Percentiles rank a stretch among this genome's conserved stretches.
Conservation (phyloP, 164 flowering plant genomes). For the Kingdonia uniflora region DNA sequence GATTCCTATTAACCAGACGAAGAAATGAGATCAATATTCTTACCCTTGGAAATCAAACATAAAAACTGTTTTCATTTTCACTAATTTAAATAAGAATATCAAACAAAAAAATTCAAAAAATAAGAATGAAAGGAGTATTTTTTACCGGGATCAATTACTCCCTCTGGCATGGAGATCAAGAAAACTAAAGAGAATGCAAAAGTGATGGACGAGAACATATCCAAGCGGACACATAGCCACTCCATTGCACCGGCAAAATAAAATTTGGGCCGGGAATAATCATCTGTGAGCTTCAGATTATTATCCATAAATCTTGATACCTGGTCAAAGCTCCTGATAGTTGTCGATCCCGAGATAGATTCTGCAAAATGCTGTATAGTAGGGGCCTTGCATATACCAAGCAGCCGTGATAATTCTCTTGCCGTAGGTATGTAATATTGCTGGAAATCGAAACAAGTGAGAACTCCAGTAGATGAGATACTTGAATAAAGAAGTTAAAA, state of each 20-base stretch:
- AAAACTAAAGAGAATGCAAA: slow-evolving; percentile 29
- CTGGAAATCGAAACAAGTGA: slow-evolving; percentile 14
- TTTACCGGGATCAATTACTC: slow-evolving; percentile 31
- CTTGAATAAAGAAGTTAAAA: too few species aligned
- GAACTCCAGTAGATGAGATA: not conserved
- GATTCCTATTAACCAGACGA: slow-evolving; percentile 18
- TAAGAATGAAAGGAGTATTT: too few species aligned
- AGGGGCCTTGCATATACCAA: slow-evolving; percentile 33
- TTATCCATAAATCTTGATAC: slow-evolving; percentile 26
- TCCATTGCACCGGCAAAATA: slow-evolving; percentile 25
- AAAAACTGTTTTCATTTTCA: too few species aligned
- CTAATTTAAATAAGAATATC: too few species aligned
- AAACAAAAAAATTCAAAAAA: too few species aligned
- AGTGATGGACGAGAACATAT: slow-evolving; percentile 24
- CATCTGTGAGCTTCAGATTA: slow-evolving; percentile 19
- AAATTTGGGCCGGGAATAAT: slow-evolving; percentile 24
- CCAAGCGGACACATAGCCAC: slow-evolving; percentile 41
- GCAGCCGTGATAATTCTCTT: slow-evolving; percentile 26
- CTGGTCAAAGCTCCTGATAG: slow-evolving; percentile 35
- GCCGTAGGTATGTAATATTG: slow-evolving; percentile 29
- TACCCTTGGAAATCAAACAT: too few species aligned
- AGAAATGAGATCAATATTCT: slow-evolving; percentile 2
- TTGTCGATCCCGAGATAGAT: slow-evolving; percentile 32
- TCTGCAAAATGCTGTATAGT: slow-evolving; percentile 36
- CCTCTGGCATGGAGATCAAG: slow-evolving; percentile 28